Conservation (phyloP, 2,329 filamentous ascomycete species). For the Colletotrichum sansevieriae region DNA sequence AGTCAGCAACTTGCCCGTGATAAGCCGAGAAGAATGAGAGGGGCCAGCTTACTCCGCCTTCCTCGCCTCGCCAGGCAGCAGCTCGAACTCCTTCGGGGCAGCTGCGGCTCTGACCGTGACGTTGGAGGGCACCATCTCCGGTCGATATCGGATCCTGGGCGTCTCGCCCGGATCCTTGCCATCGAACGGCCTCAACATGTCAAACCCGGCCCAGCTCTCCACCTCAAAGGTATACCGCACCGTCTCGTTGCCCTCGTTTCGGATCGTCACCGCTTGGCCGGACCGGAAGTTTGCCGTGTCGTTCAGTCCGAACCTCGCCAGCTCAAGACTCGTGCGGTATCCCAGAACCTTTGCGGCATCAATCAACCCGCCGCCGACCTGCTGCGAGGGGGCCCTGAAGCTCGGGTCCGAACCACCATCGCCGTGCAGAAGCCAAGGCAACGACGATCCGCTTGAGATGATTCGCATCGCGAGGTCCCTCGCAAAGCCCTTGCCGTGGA, state of each 20-base stretch:
- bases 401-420: conserved; percentile 8
- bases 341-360: conserved; percentile 54
- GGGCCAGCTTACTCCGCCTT: conserved; percentile 23
- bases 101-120: conserved; percentile 34
- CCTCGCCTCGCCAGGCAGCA: conserved; percentile 27
- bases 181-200: conserved; percentile 44
- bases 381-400: conserved; percentile 50
- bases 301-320: conserved; percentile 55
- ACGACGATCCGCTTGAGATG: conserved; percentile 44
- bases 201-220: conserved; percentile 36
- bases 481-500: conserved; percentile 50
- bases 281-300: conserved; percentile 54
- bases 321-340: conserved; percentile 50
- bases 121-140: conserved; percentile 42
- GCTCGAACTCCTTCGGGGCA: conserved; percentile 40
- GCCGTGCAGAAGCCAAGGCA: conserved; percentile 44
- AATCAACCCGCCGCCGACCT: conserved; percentile 57
- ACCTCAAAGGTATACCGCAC: conserved; percentile 35
- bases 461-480: conserved; percentile 52
- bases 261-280: conserved; percentile 27
- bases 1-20: background rate
- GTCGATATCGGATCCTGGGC: conserved; percentile 40
- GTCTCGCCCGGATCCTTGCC: conserved; percentile 22
- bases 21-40: no score
- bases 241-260: conserved; percentile 12